phyloP scores from a whole-genome alignment of 306 rosid genomes.

The Leucaena leucocephala region DNA sequence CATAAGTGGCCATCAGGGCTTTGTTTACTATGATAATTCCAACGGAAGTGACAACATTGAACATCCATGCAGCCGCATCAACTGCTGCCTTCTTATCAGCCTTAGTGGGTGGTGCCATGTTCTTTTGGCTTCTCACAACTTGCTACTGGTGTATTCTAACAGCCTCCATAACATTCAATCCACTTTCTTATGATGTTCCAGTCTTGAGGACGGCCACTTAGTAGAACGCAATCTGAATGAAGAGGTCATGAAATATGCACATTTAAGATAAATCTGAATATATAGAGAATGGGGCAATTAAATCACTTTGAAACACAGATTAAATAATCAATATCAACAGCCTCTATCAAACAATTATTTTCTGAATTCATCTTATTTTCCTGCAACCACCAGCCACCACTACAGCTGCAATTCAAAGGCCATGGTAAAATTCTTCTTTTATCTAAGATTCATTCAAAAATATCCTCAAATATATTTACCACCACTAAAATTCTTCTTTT shows the following conservation, averaged over 20 bases:
- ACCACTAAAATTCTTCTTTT: not conserved
- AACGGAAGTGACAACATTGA: slow-evolving; percentile 85
- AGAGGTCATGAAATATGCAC: slow-evolving; percentile 6
- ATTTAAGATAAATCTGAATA: slow-evolving; percentile 17
- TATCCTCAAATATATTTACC: not conserved
- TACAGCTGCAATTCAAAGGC: not conserved
- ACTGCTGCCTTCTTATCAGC: slow-evolving; percentile 72
- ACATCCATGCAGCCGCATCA: slow-evolving; percentile 86
- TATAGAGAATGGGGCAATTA: not conserved
- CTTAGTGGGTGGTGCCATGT: slow-evolving; percentile 66
- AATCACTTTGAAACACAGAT: not conserved
- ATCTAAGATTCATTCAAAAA: not conserved
- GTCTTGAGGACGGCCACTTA: not conserved
- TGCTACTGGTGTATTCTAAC: slow-evolving; percentile 31
- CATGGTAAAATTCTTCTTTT: not conserved
- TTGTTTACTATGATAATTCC: slow-evolving; percentile 85
- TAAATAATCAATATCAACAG: not conserved
- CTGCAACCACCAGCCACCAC: not conserved
- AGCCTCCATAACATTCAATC: slow-evolving; percentile 39
- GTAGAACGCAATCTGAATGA: slow-evolving; percentile 19
- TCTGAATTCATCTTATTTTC: slow-evolving; percentile 1
- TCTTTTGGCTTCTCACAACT: slow-evolving; percentile 28
- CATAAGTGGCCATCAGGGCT: slow-evolving; percentile 84
- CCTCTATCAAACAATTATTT: not conserved
- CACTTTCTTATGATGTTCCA: slow-evolving; percentile 19